Evolutionary conservation across 345 rosid species (phyloP).

Genomic region (Lenwebbia sp.): DNA sequence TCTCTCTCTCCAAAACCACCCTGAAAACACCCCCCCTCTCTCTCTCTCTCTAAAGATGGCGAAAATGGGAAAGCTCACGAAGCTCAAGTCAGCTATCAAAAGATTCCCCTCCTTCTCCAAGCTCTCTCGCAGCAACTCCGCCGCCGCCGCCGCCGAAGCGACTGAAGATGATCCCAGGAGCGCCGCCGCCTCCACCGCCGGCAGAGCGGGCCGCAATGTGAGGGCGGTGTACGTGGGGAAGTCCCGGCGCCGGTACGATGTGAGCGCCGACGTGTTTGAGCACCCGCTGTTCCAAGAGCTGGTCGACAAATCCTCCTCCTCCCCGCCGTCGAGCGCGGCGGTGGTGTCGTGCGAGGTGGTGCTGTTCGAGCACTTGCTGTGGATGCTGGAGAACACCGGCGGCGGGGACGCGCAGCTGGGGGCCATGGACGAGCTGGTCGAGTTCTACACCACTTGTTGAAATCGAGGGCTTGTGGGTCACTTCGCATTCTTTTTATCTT

Average conservation of each 20-base stretch:
- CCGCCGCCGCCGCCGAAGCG: not conserved
- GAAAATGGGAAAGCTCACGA: constrained; percentile 58
- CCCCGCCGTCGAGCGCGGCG: constrained; percentile 11
- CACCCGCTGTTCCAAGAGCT: constrained; percentile 84
- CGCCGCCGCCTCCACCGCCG: constrained; percentile 1
- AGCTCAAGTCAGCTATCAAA: constrained; percentile 85
- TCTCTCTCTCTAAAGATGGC: constrained; percentile 31
- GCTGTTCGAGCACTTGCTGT: constrained; percentile 84
- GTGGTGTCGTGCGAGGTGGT: constrained; percentile 85
- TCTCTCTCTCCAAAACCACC: not conserved
- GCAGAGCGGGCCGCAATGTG: constrained; percentile 2
- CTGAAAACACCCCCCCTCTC: constrained; percentile 1
- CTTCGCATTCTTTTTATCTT: not conserved
- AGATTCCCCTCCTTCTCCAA: constrained; percentile 73
- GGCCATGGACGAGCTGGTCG: constrained; percentile 62
- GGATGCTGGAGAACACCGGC: constrained; percentile 59
- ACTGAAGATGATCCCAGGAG: not conserved
- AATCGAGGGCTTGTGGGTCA: not conserved
- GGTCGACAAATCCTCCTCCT: constrained; percentile 37
- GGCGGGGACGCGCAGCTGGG: constrained; percentile 35
- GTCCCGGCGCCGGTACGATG: constrained; percentile 59
- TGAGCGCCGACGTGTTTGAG: constrained; percentile 37
- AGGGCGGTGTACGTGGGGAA: constrained; percentile 84
- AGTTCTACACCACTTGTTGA: constrained; percentile 39
- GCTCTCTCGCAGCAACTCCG: constrained; percentile 17